These are phyloP conservation scores for Glycine soja DNA, from an alignment of 306 rosid species.

Conservation along the genomic window DNA sequence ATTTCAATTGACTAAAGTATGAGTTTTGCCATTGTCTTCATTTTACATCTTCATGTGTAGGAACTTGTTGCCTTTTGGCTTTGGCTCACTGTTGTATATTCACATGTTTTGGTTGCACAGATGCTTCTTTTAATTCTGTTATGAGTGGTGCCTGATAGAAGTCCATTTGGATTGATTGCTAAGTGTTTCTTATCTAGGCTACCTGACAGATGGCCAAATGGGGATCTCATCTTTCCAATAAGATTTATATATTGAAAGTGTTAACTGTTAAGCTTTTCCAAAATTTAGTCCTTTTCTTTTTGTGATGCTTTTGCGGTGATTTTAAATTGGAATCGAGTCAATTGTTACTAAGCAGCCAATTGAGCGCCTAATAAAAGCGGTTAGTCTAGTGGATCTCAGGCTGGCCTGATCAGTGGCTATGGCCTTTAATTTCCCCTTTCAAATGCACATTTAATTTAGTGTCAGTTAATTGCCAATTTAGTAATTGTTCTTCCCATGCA, in stretches of 20 bases:
- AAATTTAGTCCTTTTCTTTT: slow-evolving; percentile 13
- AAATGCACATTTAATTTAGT: background rate
- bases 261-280: slow-evolving; percentile 5
- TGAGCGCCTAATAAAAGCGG: slow-evolving; percentile 89
- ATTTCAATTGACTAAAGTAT: no score
- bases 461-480: slow-evolving; percentile 22
- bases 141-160: slow-evolving; percentile 25
- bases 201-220: no score
- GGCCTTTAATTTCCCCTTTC: background rate
- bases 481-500: background rate
- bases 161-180: slow-evolving; percentile 34
- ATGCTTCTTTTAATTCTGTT: no score
- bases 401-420: slow-evolving; percentile 15
- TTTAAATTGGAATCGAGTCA: slow-evolving; percentile 8
- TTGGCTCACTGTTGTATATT: no score
- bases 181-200: no score
- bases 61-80: no score
- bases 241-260: background rate
- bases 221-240: slow-evolving; percentile 22
- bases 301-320: background rate
- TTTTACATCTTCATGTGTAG: no score
- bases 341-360: slow-evolving; percentile 84
- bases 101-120: no score
- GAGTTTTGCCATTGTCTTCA: no score
- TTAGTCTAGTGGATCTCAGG: slow-evolving; percentile 58